A percentile compares a stretch with the other conserved stretches of the same genome.
These are phyloP conservation scores for Gremmenia infestans DNA, from an alignment of 2,329 filamentous ascomycete species.

Conservation along the genomic window DNA sequence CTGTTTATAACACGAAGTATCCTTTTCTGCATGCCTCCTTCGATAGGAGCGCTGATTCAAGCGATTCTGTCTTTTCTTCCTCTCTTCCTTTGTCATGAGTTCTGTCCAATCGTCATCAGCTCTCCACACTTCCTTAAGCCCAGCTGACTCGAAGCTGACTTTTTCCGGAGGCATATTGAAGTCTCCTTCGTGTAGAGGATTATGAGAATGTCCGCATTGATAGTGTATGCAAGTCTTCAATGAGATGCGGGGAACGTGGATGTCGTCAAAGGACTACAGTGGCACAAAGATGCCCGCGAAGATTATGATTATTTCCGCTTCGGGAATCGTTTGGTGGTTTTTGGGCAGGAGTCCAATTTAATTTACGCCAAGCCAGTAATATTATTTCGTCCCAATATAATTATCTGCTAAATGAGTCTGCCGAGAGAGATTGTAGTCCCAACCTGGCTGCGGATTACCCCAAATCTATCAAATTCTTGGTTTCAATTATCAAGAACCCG, in stretches of 20 bases:
- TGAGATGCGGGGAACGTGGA: not conserved
- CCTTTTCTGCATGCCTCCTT: constrained; percentile 8
- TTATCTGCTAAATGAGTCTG: not conserved
- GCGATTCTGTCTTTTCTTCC: constrained; percentile 67
- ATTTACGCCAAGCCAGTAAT: not conserved
- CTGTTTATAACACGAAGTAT: not conserved
- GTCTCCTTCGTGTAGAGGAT: not conserved
- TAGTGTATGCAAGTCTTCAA: not conserved
- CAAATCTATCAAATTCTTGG: no score
- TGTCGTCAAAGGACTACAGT: not conserved
- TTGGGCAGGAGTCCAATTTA: not conserved
- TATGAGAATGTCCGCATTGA: constrained; percentile 4
- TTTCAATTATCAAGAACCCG: no score
- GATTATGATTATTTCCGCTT: not conserved
- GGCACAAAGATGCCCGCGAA: not conserved
- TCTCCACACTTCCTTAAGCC: constrained; percentile 4
- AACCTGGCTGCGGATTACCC: not conserved
- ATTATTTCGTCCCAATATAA: not conserved
- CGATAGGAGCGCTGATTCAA: constrained; percentile 54
- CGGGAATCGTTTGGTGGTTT: no score
- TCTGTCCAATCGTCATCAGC: constrained; percentile 57
- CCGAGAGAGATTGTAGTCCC: not conserved
- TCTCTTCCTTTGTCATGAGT: constrained; percentile 60
- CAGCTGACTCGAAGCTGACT: not conserved
- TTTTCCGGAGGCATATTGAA: not conserved